phyloP scores from a whole-genome alignment of 768 basidiomycete species.

The Suillus cothurnatus region DNA sequence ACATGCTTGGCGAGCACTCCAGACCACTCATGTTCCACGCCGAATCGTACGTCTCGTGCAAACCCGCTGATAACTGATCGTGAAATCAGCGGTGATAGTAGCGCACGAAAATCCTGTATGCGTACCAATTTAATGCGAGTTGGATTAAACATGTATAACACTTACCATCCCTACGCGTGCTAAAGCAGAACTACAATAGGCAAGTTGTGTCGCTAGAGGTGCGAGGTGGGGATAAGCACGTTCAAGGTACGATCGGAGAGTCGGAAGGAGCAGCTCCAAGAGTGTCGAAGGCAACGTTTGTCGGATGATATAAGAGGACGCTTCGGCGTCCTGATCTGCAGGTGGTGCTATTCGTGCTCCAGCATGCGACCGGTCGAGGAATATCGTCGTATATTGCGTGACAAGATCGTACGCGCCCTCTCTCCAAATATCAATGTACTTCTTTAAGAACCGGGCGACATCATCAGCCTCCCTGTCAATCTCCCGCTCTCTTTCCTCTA shows the following conservation, averaged over 20 bases:
- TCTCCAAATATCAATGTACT: slow-evolving; percentile 88
- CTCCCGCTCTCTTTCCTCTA: slow-evolving; percentile 39
- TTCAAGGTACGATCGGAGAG: slow-evolving; percentile 63
- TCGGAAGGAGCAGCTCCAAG: slow-evolving; percentile 60
- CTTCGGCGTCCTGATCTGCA: slow-evolving; percentile 19
- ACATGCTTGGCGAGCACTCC: slow-evolving; percentile 26
- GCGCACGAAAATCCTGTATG: slow-evolving; percentile 61
- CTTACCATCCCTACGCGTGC: slow-evolving; percentile 81
- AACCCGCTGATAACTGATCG: slow-evolving; percentile 63
- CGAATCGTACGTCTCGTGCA: slow-evolving; percentile 41
- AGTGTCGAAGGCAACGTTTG: slow-evolving; percentile 34
- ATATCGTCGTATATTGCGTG: slow-evolving; percentile 87
- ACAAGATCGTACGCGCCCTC: slow-evolving; percentile 93
- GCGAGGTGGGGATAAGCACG: slow-evolving; percentile 62
- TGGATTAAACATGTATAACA: background rate
- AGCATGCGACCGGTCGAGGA: slow-evolving; percentile 64
- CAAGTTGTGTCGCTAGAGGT: slow-evolving; percentile 90
- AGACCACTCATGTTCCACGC: slow-evolving; percentile 39
- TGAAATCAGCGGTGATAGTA: slow-evolving; percentile 68
- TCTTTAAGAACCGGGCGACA: slow-evolving; percentile 75
- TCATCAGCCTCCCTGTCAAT: slow-evolving; percentile 70
- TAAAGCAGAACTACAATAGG: slow-evolving; percentile 92
- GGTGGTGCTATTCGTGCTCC: slow-evolving; percentile 20
- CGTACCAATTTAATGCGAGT: slow-evolving; percentile 7
- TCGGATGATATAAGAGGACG: slow-evolving; percentile 23